A percentile compares a stretch with the other conserved stretches of the same genome.
phyloP scores from a whole-genome alignment of 768 basidiomycete genomes.

The Trichaptum fuscoviolaceum region DNA sequence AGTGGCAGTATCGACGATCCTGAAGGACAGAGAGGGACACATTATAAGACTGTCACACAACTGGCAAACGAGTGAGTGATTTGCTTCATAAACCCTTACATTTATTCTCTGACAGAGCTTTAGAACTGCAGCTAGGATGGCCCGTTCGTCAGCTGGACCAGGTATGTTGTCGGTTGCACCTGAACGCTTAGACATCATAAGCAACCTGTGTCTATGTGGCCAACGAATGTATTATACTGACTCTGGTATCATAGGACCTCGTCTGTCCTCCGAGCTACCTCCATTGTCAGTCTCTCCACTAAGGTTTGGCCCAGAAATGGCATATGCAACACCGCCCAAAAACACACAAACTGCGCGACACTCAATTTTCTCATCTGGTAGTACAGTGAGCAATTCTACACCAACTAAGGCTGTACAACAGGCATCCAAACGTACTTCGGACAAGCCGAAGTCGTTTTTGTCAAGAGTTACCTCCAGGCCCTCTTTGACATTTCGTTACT shows the following conservation, averaged over 20 bases:
- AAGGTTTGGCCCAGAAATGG: not conserved
- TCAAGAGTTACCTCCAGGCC: conserved; percentile 2
- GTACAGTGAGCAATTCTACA: not conserved
- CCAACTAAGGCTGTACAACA: not conserved
- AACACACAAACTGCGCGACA: not conserved
- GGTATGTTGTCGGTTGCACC: not conserved
- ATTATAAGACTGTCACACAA: not conserved
- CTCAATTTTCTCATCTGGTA: not conserved
- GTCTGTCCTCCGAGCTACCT: not conserved
- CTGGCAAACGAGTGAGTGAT: not conserved
- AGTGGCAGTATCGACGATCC: not conserved
- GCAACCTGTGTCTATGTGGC: not conserved
- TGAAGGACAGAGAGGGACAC: not conserved
- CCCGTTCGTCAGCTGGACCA: not conserved
- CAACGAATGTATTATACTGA: not conserved
- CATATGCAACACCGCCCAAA: not conserved
- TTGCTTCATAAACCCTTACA: not conserved
- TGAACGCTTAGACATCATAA: not conserved
- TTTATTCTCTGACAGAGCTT: not conserved
- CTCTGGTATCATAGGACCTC: not conserved
- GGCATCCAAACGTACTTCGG: not conserved
- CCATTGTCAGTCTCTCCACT: not conserved
- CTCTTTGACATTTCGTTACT: not conserved
- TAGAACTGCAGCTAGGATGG: not conserved
- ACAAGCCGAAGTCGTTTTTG: not conserved